Percentiles rank a stretch among this genome's conserved stretches.
These are phyloP conservation scores for Phyllosticta citribraziliensis DNA, from an alignment of 2,329 filamentous ascomycete genomes.

Conservation along the genomic window DNA sequence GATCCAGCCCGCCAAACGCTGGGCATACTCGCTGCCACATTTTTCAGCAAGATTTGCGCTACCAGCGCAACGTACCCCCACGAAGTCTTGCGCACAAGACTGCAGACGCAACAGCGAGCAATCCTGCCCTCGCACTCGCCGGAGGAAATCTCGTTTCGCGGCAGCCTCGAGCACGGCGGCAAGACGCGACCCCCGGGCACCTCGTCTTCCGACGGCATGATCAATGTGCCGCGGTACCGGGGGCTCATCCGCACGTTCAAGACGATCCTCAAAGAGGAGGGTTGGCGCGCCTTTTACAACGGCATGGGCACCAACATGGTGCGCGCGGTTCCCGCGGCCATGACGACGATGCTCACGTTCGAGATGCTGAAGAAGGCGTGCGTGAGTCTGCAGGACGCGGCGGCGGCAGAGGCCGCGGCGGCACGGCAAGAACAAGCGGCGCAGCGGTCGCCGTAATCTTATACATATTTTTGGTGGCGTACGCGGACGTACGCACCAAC, in stretches of 20 bases:
- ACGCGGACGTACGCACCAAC: no score
- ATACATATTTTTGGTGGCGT: not conserved
- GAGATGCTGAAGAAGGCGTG: conserved; percentile 57
- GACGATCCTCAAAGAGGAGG: conserved; percentile 81
- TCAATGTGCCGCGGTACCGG: conserved; percentile 51
- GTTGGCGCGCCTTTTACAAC: conserved; percentile 93
- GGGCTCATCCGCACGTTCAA: conserved; percentile 74
- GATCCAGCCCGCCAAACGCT: conserved; percentile 53
- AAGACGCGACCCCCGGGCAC: conserved; percentile 34
- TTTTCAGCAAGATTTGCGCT: conserved; percentile 87
- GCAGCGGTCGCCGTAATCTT: not conserved
- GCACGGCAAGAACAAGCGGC: not conserved
- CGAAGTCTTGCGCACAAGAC: conserved; percentile 83
- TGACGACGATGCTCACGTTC: conserved; percentile 96
- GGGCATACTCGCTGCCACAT: conserved; percentile 78
- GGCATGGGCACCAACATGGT: conserved; percentile 98
- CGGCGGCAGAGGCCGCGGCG: not conserved
- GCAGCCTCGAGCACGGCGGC: conserved; percentile 27
- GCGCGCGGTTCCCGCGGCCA: conserved; percentile 85
- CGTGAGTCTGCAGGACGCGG: conserved; percentile 4
- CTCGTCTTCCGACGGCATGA: conserved; percentile 48
- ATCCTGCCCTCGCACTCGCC: conserved; percentile 32
- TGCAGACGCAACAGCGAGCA: conserved; percentile 85
- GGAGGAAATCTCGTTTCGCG: conserved; percentile 42
- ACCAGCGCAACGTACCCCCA: conserved; percentile 95